phyloP scores from a whole-genome alignment of 495 filamentous ascomycete genomes.

The Neurospora terricola region DNA sequence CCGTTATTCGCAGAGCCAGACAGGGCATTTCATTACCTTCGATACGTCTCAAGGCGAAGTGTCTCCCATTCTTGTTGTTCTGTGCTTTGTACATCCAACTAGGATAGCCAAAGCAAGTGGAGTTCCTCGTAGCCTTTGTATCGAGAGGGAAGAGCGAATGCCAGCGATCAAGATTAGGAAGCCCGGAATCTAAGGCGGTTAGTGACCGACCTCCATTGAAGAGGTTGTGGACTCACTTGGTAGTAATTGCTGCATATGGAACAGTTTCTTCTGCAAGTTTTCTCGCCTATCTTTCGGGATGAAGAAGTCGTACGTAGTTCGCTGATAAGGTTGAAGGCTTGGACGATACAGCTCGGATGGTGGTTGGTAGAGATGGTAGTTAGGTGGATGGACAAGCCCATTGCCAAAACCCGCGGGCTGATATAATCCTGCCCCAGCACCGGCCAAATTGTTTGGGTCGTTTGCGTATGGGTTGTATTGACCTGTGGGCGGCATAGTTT shows the following conservation, averaged over 20 bases:
- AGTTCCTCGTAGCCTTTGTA: conserved; percentile 59
- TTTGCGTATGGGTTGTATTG: conserved; percentile 60
- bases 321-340: conserved; percentile 70
- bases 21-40: conserved; percentile 43
- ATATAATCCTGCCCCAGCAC: conserved; percentile 43
- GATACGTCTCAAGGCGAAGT: conserved; percentile 74
- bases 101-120: conserved; percentile 67
- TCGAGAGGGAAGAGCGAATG: conserved; percentile 90
- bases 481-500: conserved; percentile 37
- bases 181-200: conserved; percentile 38
- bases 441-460: conserved; percentile 38
- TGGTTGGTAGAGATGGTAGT: conserved; percentile 87
- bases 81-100: conserved; percentile 97
- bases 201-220: neutral
- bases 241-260: conserved; percentile 73
- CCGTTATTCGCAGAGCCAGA: neutral
- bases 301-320: conserved; percentile 80
- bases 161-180: conserved; percentile 75
- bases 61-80: conserved; percentile 73
- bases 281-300: conserved; percentile 75
- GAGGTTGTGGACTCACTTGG: conserved; percentile 49
- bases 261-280: conserved; percentile 79
- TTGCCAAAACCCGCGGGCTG: conserved; percentile 31
- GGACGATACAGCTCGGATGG: conserved; percentile 69
- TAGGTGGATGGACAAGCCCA: conserved; percentile 58